These are phyloP conservation scores for Rhodosporidiobolus odoratus DNA, from an alignment of 768 basidiomycete species.

Conservation along the genomic window DNA sequence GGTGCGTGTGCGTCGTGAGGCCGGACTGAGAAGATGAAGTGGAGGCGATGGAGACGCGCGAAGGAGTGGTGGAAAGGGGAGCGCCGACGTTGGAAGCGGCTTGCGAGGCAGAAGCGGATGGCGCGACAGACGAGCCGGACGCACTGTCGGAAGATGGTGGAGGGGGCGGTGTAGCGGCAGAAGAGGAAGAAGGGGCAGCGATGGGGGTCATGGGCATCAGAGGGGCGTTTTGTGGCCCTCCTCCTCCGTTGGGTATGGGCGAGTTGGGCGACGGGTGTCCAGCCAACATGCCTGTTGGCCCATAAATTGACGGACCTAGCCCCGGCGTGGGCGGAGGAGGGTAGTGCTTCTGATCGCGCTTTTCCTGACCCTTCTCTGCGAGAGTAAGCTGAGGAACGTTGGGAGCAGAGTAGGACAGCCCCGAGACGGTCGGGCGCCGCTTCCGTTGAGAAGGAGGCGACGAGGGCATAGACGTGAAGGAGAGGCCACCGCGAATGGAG, in stretches of 20 bases:
- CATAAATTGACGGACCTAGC: neutral
- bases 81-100: neutral
- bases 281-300: neutral
- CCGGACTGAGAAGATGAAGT: neutral
- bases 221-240: neutral
- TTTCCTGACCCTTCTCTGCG: neutral
- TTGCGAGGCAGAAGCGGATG: neutral
- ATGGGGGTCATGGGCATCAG: neutral
- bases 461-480: neutral
- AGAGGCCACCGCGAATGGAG: slow-evolving; percentile 7
- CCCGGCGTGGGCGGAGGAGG: slow-evolving; percentile 1
- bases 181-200: neutral
- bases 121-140: neutral
- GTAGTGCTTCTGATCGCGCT: neutral
- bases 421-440: neutral
- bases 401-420: slow-evolving; percentile 1
- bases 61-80: neutral
- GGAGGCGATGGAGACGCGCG: neutral
- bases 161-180: neutral
- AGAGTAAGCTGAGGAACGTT: slow-evolving; percentile 9
- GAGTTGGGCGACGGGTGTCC: neutral
- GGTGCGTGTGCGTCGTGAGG: neutral
- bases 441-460: neutral
- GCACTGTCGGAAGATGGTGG: neutral
- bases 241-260: neutral